These are phyloP conservation scores for Fusarium sp. DNA, from an alignment of 2,329 filamentous ascomycete species.

Conservation along the genomic window DNA sequence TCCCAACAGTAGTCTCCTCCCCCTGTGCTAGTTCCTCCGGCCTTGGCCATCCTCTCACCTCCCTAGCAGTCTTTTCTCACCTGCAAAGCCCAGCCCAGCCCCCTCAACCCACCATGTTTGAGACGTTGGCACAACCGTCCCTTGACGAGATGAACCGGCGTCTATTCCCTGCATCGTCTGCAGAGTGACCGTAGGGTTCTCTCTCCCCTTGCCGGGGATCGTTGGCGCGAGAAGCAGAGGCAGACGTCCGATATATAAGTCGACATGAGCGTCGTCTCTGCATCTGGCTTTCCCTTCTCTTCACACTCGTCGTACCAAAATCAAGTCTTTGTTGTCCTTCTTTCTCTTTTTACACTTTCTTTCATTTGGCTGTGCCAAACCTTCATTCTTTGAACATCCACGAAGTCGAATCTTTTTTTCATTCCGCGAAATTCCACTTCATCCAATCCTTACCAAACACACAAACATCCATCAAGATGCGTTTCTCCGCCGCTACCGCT, in stretches of 20 bases:
- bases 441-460: constrained; percentile 36
- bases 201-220: constrained; percentile 1
- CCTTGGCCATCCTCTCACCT: neutral
- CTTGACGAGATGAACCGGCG: constrained; percentile 17
- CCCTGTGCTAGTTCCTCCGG: too few species aligned
- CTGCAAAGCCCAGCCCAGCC: neutral
- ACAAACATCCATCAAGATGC: constrained; percentile 47
- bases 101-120: constrained; percentile 28
- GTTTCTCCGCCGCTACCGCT: constrained; percentile 46
- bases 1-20: too few species aligned
- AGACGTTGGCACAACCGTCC: constrained; percentile 8
- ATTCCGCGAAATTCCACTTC: constrained; percentile 29
- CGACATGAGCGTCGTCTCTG: neutral
- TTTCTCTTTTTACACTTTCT: constrained; percentile 40
- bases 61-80: neutral
- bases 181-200: neutral
- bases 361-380: constrained; percentile 45
- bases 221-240: neutral
- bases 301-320: constrained; percentile 41
- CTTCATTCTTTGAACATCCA: constrained; percentile 40
- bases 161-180: constrained; percentile 1
- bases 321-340: constrained; percentile 32
- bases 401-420: constrained; percentile 30
- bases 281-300: constrained; percentile 10
- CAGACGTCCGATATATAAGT: constrained; percentile 38